Evolutionary conservation across 768 basidiomycete genomes (phyloP).

Genomic region (Boletus subparvulus): DNA sequence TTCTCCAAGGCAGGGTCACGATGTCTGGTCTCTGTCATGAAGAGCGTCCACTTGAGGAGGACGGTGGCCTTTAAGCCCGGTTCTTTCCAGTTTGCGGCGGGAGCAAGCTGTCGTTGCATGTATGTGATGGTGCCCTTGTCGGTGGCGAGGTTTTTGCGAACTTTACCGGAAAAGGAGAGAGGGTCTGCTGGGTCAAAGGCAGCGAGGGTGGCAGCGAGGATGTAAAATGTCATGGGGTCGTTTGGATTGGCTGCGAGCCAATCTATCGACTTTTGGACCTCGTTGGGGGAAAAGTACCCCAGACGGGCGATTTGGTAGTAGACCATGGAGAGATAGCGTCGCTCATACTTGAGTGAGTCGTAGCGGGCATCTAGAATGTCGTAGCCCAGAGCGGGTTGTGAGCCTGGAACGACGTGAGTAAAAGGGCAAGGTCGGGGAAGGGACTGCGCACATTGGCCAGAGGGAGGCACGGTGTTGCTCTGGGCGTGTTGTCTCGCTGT

Average conservation of each 20-base stretch:
- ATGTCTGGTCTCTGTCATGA: constrained; percentile 74
- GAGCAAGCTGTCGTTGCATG: constrained; percentile 59
- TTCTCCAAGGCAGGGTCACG: constrained; percentile 64
- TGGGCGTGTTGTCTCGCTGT: constrained; percentile 58
- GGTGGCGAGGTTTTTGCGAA: constrained; percentile 48
- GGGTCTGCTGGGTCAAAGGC: constrained; percentile 69
- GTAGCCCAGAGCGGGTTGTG: constrained; percentile 52
- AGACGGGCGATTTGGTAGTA: constrained; percentile 63
- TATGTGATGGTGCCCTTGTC: constrained; percentile 49
- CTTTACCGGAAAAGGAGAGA: constrained; percentile 40
- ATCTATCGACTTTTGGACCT: constrained; percentile 63
- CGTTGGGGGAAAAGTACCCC: constrained; percentile 57
- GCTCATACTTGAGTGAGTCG: constrained; percentile 73
- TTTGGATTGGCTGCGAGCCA: constrained; percentile 69
- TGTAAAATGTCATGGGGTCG: constrained; percentile 66
- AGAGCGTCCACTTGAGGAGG: constrained; percentile 86
- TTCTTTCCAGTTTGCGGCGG: constrained; percentile 63
- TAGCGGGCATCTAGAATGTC: constrained; percentile 68
- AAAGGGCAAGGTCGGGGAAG: not conserved
- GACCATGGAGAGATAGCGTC: constrained; percentile 63
- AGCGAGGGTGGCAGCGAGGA: constrained; percentile 62
- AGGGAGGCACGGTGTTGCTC: constrained; percentile 55
- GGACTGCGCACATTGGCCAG: constrained; percentile 46
- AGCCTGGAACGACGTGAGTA: constrained; percentile 33
- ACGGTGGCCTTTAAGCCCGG: constrained; percentile 68